Conservation (phyloP, 2,329 filamentous ascomycete genomes). For the Cryphonectria parasitica region DNA sequence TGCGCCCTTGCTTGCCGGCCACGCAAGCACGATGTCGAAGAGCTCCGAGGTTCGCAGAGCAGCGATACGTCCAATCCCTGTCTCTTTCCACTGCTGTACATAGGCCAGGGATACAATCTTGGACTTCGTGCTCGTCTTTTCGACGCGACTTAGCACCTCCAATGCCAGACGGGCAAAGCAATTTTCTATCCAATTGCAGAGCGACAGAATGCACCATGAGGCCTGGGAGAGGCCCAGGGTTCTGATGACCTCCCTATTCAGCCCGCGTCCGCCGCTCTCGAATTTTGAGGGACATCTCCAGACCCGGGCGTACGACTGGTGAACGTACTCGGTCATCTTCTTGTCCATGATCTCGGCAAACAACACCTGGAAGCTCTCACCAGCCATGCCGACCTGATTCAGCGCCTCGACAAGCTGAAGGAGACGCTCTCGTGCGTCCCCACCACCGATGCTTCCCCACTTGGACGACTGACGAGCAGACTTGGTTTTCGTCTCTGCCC, state of each 20-base stretch:
- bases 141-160: conserved; percentile 59
- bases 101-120: conserved; percentile 55
- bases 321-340: conserved; percentile 67
- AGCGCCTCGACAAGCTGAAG: conserved; percentile 62
- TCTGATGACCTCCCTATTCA: conserved; percentile 28
- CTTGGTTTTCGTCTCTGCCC: conserved; percentile 7
- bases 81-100: conserved; percentile 71
- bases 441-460: conserved; percentile 26
- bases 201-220: conserved; percentile 60
- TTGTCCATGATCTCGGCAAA: conserved; percentile 73
- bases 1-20: conserved; percentile 72
- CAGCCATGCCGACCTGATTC: conserved; percentile 67
- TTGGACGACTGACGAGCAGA: neutral
- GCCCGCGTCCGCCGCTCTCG: conserved; percentile 20
- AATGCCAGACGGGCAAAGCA: conserved; percentile 67
- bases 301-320: conserved; percentile 63
- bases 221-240: conserved; percentile 42
- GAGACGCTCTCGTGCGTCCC: conserved; percentile 54
- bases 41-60: conserved; percentile 71
- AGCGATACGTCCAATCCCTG: conserved; percentile 70
- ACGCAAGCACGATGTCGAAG: conserved; percentile 78
- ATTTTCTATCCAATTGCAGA: conserved; percentile 71
- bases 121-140: conserved; percentile 38
- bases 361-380: conserved; percentile 69
- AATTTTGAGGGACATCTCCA: conserved; percentile 52